Percentiles rank a stretch among this genome's conserved stretches.
phyloP scores from a whole-genome alignment of 2,329 filamentous ascomycete genomes.

The Verticillium nubilum region DNA sequence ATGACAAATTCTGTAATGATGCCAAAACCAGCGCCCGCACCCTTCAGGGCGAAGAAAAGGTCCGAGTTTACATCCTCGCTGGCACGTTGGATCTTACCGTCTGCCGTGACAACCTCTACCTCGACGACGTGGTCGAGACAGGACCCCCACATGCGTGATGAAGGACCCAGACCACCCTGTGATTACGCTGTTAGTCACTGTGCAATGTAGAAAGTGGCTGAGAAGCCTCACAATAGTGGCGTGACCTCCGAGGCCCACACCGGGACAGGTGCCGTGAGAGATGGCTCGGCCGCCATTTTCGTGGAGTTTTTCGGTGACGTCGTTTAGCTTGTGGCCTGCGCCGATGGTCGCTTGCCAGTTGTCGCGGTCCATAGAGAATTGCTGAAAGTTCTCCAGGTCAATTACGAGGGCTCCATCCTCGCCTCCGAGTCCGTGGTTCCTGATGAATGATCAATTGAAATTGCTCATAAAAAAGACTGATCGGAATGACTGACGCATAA shows the following conservation, averaged over 20 bases:
- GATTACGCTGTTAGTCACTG: neutral
- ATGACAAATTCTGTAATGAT: constrained; percentile 53
- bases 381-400: constrained; percentile 47
- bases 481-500: constrained; percentile 41
- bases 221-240: constrained; percentile 43
- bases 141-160: constrained; percentile 54
- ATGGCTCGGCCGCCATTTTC: constrained; percentile 49
- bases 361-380: constrained; percentile 44
- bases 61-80: constrained; percentile 42
- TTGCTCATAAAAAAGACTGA: neutral
- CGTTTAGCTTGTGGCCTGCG: constrained; percentile 44
- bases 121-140: constrained; percentile 50
- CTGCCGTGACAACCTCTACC: constrained; percentile 50
- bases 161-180: constrained; percentile 52
- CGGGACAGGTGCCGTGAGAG: constrained; percentile 54
- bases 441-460: neutral
- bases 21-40: constrained; percentile 51
- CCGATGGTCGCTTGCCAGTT: constrained; percentile 53
- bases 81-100: constrained; percentile 44
- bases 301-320: constrained; percentile 45
- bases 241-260: constrained; percentile 54
- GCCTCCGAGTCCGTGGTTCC: constrained; percentile 39
- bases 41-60: constrained; percentile 52
- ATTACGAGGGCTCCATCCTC: constrained; percentile 45
- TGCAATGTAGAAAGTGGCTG: neutral